Evolutionary conservation across 768 basidiomycete species (phyloP).

Genomic region (Lactarius quietus): DNA sequence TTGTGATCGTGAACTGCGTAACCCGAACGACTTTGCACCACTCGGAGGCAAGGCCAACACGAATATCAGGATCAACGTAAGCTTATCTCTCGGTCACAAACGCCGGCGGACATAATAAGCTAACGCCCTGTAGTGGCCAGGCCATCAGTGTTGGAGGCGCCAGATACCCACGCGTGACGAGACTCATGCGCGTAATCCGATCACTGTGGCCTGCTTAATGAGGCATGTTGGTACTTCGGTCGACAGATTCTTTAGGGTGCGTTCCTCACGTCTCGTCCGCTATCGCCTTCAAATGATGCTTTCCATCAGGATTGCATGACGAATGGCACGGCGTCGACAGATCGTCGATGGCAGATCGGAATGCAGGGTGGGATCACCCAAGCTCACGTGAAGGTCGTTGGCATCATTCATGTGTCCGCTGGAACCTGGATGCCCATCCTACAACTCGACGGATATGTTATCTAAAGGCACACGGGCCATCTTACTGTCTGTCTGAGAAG

Average conservation of each 20-base stretch:
- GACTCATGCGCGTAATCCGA: background rate
- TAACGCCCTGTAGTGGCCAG: slow-evolving; percentile 10
- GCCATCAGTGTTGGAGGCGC: background rate
- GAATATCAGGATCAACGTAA: too few species aligned
- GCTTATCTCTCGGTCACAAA: background rate
- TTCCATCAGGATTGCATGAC: background rate
- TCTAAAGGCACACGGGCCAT: background rate
- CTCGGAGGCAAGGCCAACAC: too few species aligned
- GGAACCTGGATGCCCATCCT: slow-evolving; percentile 16
- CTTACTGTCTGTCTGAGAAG: too few species aligned
- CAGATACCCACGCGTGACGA: slow-evolving; percentile 12
- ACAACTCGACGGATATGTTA: slow-evolving; percentile 4
- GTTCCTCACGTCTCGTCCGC: background rate
- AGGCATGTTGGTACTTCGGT: slow-evolving; percentile 2
- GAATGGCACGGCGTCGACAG: background rate
- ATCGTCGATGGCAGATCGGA: slow-evolving; percentile 1
- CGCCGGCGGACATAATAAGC: background rate
- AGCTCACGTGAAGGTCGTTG: slow-evolving; percentile 7
- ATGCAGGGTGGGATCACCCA: background rate
- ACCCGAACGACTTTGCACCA: too few species aligned
- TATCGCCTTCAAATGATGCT: background rate
- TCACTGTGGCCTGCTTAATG: slow-evolving; percentile 13
- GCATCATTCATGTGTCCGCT: slow-evolving; percentile 9
- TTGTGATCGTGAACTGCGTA: too few species aligned
- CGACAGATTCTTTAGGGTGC: slow-evolving; percentile 11